phyloP scores from a whole-genome alignment of 108 stramenopile genomes.

The Cylindrotheca fusiformis region DNA sequence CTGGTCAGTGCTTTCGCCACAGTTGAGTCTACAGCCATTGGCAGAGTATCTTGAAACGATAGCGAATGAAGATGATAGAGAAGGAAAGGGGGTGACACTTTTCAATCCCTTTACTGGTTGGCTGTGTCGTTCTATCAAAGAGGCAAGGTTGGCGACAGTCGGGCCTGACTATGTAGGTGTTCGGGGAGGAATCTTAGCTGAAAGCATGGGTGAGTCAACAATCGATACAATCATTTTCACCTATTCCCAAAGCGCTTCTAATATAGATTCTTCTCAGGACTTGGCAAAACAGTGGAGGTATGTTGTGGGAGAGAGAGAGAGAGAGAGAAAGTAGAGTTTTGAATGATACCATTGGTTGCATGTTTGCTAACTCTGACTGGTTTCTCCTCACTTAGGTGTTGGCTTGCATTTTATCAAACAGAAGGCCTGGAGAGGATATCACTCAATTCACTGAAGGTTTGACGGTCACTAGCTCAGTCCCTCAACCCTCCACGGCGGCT shows the following conservation, averaged over 20 bases:
- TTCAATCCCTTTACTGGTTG: conserved; percentile 55
- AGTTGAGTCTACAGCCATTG: neutral
- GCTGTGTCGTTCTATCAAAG: conserved; percentile 30
- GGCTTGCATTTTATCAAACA: conserved; percentile 58
- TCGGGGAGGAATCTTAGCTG: conserved; percentile 63
- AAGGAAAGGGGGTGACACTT: neutral
- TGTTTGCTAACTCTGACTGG: too few relatives aligned
- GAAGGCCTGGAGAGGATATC: neutral
- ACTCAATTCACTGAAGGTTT: too few relatives aligned
- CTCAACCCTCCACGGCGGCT: neutral
- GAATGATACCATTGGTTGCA: too few relatives aligned
- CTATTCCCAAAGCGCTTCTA: too few relatives aligned
- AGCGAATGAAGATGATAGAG: neutral
- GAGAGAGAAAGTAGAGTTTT: too few relatives aligned
- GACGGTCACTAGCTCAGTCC: neutral
- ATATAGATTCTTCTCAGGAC: conserved; percentile 14
- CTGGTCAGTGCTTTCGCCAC: conserved; percentile 39
- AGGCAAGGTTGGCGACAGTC: conserved; percentile 21
- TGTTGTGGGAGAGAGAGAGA: too few relatives aligned
- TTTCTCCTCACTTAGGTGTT: conserved; percentile 23
- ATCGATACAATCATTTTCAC: too few relatives aligned
- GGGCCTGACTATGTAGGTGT: neutral
- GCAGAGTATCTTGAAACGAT: neutral
- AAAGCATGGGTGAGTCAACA: conserved; percentile 42
- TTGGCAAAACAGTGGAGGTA: conserved; percentile 60